Conservation (phyloP, 768 basidiomycete species). For the Rhodotorula diobovata region DNA sequence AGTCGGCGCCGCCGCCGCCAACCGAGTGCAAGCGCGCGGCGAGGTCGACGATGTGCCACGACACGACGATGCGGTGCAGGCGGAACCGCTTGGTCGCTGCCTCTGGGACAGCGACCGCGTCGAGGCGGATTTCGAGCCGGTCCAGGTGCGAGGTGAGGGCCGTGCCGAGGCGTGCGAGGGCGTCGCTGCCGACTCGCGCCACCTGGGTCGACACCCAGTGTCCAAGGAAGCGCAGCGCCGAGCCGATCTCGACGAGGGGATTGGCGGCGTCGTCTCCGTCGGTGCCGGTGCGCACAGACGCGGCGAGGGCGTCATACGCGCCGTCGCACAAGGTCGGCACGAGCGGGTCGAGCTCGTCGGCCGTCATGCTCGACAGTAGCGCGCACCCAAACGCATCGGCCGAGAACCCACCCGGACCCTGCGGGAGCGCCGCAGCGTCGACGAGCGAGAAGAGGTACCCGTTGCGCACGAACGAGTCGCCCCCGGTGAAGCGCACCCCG, state of each 20-base stretch:
- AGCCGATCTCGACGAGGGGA: constrained; percentile 42
- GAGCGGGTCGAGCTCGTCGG: constrained; percentile 51
- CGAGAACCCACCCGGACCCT: constrained; percentile 43
- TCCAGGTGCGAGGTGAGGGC: constrained; percentile 50
- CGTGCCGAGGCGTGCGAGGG: constrained; percentile 45
- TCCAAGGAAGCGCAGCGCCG: constrained; percentile 50
- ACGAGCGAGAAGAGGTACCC: constrained; percentile 62
- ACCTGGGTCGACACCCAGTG: constrained; percentile 55
- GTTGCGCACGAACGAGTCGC: constrained; percentile 56
- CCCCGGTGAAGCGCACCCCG: constrained; percentile 54
- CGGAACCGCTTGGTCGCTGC: constrained; percentile 48
- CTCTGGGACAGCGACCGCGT: constrained; percentile 48
- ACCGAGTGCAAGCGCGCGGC: constrained; percentile 50
- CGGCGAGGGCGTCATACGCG: constrained; percentile 53
- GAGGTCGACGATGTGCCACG: constrained; percentile 65
- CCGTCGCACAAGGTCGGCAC: constrained; percentile 51
- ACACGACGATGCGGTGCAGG: constrained; percentile 51
- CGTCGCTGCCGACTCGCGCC: constrained; percentile 41
- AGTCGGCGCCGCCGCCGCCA: constrained; percentile 3
- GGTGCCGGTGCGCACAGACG: constrained; percentile 37
- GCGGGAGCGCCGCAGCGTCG: constrained; percentile 43
- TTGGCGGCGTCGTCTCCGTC: not conserved
- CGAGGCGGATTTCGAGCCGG: constrained; percentile 47
- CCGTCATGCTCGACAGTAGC: constrained; percentile 50
- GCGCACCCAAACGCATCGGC: constrained; percentile 43